Conservation (phyloP, 148 eudicot species). For the Talinum fruticosum region DNA sequence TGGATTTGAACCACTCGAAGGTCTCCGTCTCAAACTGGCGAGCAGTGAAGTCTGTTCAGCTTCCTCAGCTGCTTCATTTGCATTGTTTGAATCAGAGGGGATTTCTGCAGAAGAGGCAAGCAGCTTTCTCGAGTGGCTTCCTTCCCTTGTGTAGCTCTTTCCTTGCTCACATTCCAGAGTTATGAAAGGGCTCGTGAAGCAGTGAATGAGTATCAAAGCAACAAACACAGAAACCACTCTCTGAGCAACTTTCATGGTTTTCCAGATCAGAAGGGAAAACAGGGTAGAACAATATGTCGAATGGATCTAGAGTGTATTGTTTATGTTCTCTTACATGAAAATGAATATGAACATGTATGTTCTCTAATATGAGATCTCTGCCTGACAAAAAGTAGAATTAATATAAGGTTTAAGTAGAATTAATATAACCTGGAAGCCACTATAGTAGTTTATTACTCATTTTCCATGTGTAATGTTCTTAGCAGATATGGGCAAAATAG, state of each 20-base stretch:
- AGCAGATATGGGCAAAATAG: constrained; percentile 29
- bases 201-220: constrained; percentile 31
- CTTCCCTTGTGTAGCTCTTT: not conserved
- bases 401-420: constrained; percentile 15
- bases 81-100: not conserved
- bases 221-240: constrained; percentile 21
- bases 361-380: constrained; percentile 17
- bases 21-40: constrained; percentile 21
- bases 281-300: not conserved
- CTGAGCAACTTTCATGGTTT: constrained; percentile 29
- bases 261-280: constrained; percentile 19
- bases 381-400: constrained; percentile 33
- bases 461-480: constrained; percentile 1
- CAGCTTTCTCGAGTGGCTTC: constrained; percentile 25
- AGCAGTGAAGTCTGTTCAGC: constrained; percentile 8
- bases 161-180: constrained; percentile 3
- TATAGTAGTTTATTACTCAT: constrained; percentile 16
- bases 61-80: constrained; percentile 1
- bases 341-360: constrained; percentile 27
- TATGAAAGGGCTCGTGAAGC: constrained; percentile 9
- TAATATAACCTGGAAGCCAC: constrained; percentile 12
- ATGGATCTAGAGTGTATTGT: constrained; percentile 17
- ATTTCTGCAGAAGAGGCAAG: constrained; percentile 9
- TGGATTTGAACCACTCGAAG: constrained; percentile 24
- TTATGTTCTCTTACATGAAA: constrained; percentile 11